Base-by-base conservation (phyloP, 2,329 filamentous ascomycete genomes). In the Macrophomina pseudophaseolina region DNA sequence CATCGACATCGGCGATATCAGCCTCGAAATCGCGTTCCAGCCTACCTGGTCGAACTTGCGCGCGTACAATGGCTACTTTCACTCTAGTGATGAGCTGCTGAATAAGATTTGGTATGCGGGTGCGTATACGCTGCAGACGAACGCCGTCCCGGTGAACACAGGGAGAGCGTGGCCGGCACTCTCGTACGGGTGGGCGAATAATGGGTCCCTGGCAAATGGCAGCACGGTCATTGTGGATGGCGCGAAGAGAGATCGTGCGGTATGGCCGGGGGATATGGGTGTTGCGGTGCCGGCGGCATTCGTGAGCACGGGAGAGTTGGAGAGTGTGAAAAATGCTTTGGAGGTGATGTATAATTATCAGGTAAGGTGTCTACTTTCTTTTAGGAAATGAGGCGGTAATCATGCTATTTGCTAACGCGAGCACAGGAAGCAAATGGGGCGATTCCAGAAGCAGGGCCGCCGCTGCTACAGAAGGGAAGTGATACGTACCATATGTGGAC, bases 401-500 rank as follows among this genome's bases (percentile, higher is more conserved):
- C 23, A 23, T 23, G 1, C 23, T 23, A 23, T 23, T 7, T 28
- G 5, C 18, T 38, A 8, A 42, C 52, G 33, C 32, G 35, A 18
- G 8, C 8, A 7, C 11, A 66, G 64, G 44, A 52, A 32, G 53
- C 53, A 33, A 33, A 52, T 35, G 64, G 64, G 0, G 74, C 73
- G 0, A 74, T 81, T 33, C 77, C 77, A 1, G 78, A 81, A 70
- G 76, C 79, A 28, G 79, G 79, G 0, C 79, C 79, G 6, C 78
- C 79, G 3, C 69, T 80, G 30, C 66, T 78, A 16, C 73, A 78
- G 65, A 73, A 78, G 18, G 32, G 54, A 5, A n/a, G 72, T 75
- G 53, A 59, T 28, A 66, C 86, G 0, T 88, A 88, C 69, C 86
- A 88, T 68, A 72, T 84, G 0, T 83, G 84, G 70, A 82, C 78